Evolutionary conservation across 306 rosid species (phyloP).

Genomic region (Sphenostylis stenocarpa): DNA sequence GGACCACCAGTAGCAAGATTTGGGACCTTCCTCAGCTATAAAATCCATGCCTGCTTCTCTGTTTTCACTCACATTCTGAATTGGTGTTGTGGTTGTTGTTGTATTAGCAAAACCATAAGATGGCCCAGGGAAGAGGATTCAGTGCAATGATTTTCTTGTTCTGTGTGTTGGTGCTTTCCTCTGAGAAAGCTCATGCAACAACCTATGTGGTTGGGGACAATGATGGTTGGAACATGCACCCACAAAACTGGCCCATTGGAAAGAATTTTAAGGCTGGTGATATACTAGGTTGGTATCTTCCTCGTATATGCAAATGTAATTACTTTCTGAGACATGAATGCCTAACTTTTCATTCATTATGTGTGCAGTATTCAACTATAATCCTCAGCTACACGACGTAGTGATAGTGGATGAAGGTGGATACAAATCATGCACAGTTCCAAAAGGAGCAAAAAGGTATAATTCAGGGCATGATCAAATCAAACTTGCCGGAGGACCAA

Average conservation of each 20-base stretch:
- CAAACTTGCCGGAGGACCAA: slow-evolving; percentile 33
- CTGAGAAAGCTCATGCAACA: neutral
- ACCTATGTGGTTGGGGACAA: neutral
- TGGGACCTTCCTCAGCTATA: neutral
- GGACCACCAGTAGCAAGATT: no score
- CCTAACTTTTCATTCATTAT: no score
- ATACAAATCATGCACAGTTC: slow-evolving; percentile 30
- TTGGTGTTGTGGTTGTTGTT: neutral
- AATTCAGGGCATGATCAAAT: slow-evolving; percentile 40
- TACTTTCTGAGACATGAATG: no score
- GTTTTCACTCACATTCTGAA: neutral
- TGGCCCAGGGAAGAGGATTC: neutral
- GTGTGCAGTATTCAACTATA: slow-evolving; percentile 40
- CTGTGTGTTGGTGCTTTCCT: neutral
- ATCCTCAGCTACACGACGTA: slow-evolving; percentile 26
- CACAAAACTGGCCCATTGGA: neutral
- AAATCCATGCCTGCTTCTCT: neutral
- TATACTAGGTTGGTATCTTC: neutral
- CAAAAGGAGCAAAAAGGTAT: slow-evolving; percentile 5
- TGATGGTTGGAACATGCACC: neutral
- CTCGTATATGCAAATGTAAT: no score
- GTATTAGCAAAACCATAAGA: neutral
- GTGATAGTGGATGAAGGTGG: slow-evolving; percentile 28
- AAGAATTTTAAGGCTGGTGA: neutral
- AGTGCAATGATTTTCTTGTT: neutral